phyloP scores from a whole-genome alignment of 192 early-diverging fungal genomes.

The Umbelopsis ramanniana region DNA sequence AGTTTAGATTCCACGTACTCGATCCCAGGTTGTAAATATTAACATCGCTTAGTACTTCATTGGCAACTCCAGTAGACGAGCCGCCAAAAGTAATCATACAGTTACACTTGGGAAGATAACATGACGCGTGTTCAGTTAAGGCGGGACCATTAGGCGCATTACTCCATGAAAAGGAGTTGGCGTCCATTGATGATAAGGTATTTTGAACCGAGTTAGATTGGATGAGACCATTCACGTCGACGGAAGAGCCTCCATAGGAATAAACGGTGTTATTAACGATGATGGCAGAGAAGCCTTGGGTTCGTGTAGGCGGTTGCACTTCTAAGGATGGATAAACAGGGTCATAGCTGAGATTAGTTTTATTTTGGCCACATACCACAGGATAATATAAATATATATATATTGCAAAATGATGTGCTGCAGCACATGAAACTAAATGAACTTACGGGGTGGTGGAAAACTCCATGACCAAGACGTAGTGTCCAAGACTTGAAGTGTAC shows the following conservation, averaged over 20 bases:
- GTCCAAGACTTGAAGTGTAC: constrained; percentile 45
- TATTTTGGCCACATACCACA: too few relatives aligned
- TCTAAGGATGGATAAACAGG: neutral
- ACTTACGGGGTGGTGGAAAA: constrained; percentile 50
- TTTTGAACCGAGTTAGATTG: constrained; percentile 31
- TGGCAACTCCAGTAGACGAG: constrained; percentile 48
- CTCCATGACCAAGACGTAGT: constrained; percentile 51
- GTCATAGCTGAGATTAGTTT: neutral
- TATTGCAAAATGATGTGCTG: neutral
- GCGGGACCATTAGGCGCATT: constrained; percentile 34
- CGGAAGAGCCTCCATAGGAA: constrained; percentile 37
- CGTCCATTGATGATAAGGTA: constrained; percentile 31
- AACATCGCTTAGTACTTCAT: constrained; percentile 31
- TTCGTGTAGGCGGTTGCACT: constrained; percentile 33
- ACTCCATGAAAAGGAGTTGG: constrained; percentile 34
- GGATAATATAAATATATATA: constrained; percentile 10
- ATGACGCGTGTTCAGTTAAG: constrained; percentile 39
- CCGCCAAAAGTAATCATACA: constrained; percentile 71
- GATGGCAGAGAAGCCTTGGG: constrained; percentile 56
- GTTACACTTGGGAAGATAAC: constrained; percentile 46
- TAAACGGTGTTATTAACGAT: constrained; percentile 56
- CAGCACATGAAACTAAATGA: constrained; percentile 6
- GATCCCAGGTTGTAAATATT: constrained; percentile 52
- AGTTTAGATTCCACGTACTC: constrained; percentile 59
- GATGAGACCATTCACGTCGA: constrained; percentile 30